These are phyloP conservation scores for Apiospora arundinis DNA, from an alignment of 2,329 filamentous ascomycete genomes.

Conservation along the genomic window DNA sequence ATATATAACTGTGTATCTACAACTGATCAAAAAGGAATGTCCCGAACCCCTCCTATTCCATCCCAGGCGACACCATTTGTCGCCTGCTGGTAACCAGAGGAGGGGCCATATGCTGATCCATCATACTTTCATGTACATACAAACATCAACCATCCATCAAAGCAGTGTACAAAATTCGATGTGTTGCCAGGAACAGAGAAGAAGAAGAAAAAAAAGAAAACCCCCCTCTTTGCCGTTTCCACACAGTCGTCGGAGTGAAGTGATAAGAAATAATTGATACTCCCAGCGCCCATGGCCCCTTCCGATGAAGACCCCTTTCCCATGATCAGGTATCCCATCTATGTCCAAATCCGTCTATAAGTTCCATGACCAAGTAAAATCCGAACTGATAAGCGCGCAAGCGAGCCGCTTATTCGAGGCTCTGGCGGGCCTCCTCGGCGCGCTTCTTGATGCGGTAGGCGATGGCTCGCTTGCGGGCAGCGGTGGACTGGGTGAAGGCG, in stretches of 20 bases:
- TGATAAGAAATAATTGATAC: slow-evolving; percentile 10
- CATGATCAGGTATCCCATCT: background rate
- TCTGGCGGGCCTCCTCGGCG: slow-evolving; percentile 28
- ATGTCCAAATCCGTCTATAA: background rate
- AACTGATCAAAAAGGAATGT: slow-evolving; percentile 12
- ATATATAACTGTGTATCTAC: background rate
- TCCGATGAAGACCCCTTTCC: background rate
- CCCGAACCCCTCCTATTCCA: slow-evolving; percentile 9
- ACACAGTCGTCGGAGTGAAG: background rate
- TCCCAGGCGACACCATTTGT: background rate
- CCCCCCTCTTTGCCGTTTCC: background rate
- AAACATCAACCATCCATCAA: background rate
- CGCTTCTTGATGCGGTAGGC: slow-evolving; percentile 55
- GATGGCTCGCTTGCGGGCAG: slow-evolving; percentile 66
- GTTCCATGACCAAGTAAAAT: background rate
- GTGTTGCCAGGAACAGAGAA: background rate
- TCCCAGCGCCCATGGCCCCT: slow-evolving; percentile 6
- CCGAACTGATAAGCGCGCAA: background rate
- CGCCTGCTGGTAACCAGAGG: slow-evolving; percentile 16
- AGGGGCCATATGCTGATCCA: slow-evolving; percentile 11
- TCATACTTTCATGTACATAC: background rate
- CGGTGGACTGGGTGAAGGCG: slow-evolving; percentile 66
- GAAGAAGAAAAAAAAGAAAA: background rate
- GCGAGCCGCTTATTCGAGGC: slow-evolving; percentile 20
- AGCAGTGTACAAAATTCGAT: slow-evolving; percentile 9